These are phyloP conservation scores for Boletus tylopilopsis DNA, from an alignment of 768 basidiomycete species.

Conservation along the genomic window DNA sequence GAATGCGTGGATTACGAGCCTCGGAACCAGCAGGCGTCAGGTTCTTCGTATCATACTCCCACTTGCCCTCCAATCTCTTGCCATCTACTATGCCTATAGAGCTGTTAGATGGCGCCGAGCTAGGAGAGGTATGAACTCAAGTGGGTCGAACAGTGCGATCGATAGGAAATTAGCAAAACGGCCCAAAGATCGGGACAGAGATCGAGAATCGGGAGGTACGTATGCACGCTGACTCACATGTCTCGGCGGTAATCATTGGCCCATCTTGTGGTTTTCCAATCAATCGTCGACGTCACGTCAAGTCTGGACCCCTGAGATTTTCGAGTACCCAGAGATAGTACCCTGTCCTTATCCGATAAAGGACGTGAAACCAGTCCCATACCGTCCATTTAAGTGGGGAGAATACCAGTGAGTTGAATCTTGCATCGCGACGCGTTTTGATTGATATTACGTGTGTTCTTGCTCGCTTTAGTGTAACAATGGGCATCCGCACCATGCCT, in stretches of 20 bases:
- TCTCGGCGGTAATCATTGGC: neutral
- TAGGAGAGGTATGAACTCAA: neutral
- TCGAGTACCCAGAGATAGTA: conserved; percentile 50
- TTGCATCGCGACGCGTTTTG: neutral
- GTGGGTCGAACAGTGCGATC: neutral
- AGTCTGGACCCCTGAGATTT: conserved; percentile 56
- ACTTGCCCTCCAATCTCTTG: conserved; percentile 12
- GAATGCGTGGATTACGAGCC: conserved; percentile 8
- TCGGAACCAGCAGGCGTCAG: neutral
- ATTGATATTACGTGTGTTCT: conserved; percentile 1
- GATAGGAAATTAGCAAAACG: neutral
- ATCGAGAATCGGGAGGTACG: conserved; percentile 28
- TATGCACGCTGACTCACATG: neutral
- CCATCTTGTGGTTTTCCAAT: neutral
- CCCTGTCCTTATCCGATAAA: conserved; percentile 37
- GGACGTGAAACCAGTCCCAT: conserved; percentile 56
- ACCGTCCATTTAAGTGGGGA: conserved; percentile 67
- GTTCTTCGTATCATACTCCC: conserved; percentile 8
- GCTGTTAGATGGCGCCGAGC: conserved; percentile 7
- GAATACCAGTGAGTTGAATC: conserved; percentile 56
- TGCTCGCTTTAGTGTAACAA: conserved; percentile 49
- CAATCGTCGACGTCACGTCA: neutral
- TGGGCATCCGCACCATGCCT: conserved; percentile 68
- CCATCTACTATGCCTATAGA: conserved; percentile 15
- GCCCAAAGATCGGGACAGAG: conserved; percentile 14